Evolutionary conservation across 1,139 yeast species (phyloP).

Genomic region (Geotrichum bryndzae): DNA sequence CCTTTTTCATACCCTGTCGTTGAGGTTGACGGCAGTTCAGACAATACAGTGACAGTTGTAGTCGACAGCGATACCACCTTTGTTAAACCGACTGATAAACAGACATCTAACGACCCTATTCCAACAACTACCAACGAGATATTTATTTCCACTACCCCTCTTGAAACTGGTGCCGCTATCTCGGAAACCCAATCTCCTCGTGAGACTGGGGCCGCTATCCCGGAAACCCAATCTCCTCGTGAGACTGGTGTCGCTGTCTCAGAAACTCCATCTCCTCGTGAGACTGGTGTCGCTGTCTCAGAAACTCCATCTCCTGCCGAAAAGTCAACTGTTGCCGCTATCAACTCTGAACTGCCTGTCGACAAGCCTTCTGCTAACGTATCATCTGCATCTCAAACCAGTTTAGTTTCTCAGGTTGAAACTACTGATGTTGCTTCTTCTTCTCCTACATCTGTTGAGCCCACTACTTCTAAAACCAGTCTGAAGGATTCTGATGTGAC

Average conservation of each 20-base stretch:
- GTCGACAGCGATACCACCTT: constrained; percentile 1
- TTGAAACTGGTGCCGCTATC: neutral
- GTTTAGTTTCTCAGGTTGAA: neutral
- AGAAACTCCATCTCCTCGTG: neutral
- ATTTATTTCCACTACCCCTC: neutral
- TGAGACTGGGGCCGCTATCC: neutral
- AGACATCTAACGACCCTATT: neutral
- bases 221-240: neutral
- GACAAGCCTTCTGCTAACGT: neutral
- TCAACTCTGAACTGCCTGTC: neutral
- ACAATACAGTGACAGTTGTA: constrained; percentile 14
- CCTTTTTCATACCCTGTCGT: constrained; percentile 8
- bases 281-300: neutral
- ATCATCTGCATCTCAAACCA: neutral
- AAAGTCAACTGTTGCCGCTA: neutral
- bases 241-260: neutral
- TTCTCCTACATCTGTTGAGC: neutral
- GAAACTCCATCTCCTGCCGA: neutral
- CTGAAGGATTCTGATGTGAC: neutral
- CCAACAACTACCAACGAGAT: neutral
- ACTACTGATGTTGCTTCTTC: neutral
- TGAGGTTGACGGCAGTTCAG: constrained; percentile 16
- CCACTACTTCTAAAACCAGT: neutral
- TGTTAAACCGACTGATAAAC: neutral
- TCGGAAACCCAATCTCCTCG: neutral